Base-by-base conservation (phyloP, 176 grass and related monocot species). In the Zizania latifolia region DNA sequence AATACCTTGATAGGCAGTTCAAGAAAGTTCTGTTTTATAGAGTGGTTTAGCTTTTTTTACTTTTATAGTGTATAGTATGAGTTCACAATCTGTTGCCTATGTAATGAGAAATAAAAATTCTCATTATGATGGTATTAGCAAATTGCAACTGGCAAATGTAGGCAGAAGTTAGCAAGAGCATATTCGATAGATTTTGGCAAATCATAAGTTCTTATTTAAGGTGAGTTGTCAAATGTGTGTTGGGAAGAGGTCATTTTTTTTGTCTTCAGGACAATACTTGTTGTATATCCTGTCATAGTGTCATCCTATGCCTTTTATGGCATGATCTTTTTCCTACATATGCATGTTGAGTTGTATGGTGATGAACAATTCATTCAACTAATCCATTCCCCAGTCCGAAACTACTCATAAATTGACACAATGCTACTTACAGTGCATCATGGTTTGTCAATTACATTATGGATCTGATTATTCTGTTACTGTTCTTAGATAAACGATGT, bases 401-500 rank as follows among this genome's bases (percentile, higher is more conserved):
- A 21, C 44, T 2, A 61, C 3, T 78, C 11, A 15, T 80, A 69
- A 34, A 28, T 80, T 79, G 39, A 40, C 40, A 45, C 22, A 48
- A 24, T 11, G 7, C 63, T 51, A 78, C 36, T 71, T 75, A 19
- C 40, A 70, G 43, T 84, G 51, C 24, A 51, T 83, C 26, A 75
- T 73, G 38, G 54, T 79, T 87, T 70, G 60, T 74, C 58, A 30
- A 46, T 46, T 39, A 32, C 61, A 78, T 31, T 73, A 45, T 39
- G 19, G 53, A 74, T 83, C 72, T 85, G 65, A 81, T 71, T 10
- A 21, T 40, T 82, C 24, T 37, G 44, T 86, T 83, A 30, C 39
- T 68, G 6, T 68, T 72, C 28, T 26, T 81, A 99, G 95, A 92
- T 86, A 81, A 92, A 90, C 45, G 89, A 94, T 84, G 72, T 90